Base-by-base conservation (phyloP, 2,329 filamentous ascomycete species). In the Talaromyces albobiverticillius region DNA sequence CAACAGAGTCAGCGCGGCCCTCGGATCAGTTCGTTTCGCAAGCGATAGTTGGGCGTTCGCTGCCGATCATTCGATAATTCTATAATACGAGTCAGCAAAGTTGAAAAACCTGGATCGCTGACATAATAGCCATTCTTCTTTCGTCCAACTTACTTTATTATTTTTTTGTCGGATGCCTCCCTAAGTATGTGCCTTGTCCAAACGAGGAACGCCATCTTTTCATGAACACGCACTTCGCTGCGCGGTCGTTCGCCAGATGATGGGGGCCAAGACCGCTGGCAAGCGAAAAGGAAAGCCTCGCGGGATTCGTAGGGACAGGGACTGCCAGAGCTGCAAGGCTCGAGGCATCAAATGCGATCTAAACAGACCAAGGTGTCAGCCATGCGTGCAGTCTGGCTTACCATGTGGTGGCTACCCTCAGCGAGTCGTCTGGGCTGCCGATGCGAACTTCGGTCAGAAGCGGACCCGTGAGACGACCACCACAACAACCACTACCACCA, bases 341-440 rank as follows among this genome's bases (percentile, higher is more conserved):
- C 59, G 61, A 29, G 57, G 59, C 26, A 55, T 66, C 54, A 68
- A 68, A 46, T 68, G 65, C 46, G 65, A 68, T 57, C 49, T 68
- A 2, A 68, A 68, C 41, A 60, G 65, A 7, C 65, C 65, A 1
- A 57, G 62, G 26, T 67, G 65, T 41, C 60, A 61, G 20, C 57
- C 58, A 18, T 67, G 64, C 42, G 55, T 61, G 36, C 58, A 62
- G 40, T 34, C 43, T 20, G 59, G 57, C 29, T 46, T 59, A 36
- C 31, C 59, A 18, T 67, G 59, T 26, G 56, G 62, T 41, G 55
- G 56, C 8, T 67, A 67, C 54, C 64, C 62, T 3, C 62, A 63
- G 29, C 46, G 64, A 43, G 62, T 67, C 22, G 55, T 62, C 47
- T 67, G 65, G 65, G 59, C 63, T 40, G 26, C 48, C 8, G 55